phyloP scores from a whole-genome alignment of 2,329 filamentous ascomycete species.

The Colletotrichum cordylinicola region DNA sequence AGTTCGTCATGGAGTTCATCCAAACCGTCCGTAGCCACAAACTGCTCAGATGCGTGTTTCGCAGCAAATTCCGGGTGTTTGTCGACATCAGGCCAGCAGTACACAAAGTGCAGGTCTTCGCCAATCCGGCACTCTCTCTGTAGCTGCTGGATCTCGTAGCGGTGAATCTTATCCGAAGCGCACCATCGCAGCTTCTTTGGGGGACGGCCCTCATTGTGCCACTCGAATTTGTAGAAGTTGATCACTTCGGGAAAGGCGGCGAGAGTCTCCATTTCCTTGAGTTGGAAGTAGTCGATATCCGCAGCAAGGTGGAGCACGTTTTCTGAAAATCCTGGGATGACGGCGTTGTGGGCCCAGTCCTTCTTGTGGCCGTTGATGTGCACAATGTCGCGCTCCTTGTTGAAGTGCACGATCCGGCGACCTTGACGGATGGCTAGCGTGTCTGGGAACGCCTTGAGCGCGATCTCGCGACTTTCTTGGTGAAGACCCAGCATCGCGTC shows the following conservation, averaged over 20 bases:
- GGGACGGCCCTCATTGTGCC: constrained; percentile 7
- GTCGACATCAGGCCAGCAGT: constrained; percentile 39
- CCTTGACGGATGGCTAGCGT: constrained; percentile 32
- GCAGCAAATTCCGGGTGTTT: constrained; percentile 33
- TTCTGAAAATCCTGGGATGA: constrained; percentile 32
- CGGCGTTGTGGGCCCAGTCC: constrained; percentile 4
- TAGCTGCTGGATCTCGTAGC: constrained; percentile 30
- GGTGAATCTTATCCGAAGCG: constrained; percentile 32
- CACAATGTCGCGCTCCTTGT: constrained; percentile 35
- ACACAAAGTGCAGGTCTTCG: constrained; percentile 29
- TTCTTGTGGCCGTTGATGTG: background rate
- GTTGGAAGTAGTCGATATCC: background rate
- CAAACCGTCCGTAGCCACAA: background rate
- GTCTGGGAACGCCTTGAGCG: constrained; percentile 35
- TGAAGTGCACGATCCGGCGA: constrained; percentile 33
- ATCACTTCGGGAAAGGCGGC: constrained; percentile 29
- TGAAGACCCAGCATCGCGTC: constrained; percentile 38
- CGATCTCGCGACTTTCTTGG: constrained; percentile 40
- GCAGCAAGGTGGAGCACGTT: constrained; percentile 34
- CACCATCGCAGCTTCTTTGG: constrained; percentile 34
- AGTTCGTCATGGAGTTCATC: background rate
- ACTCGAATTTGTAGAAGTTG: constrained; percentile 29
- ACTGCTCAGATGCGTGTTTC: constrained; percentile 8
- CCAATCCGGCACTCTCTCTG: constrained; percentile 28
- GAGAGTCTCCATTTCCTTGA: background rate